phyloP scores from a whole-genome alignment of 2,329 filamentous ascomycete genomes.

The Colletotrichum euphorbiae region DNA sequence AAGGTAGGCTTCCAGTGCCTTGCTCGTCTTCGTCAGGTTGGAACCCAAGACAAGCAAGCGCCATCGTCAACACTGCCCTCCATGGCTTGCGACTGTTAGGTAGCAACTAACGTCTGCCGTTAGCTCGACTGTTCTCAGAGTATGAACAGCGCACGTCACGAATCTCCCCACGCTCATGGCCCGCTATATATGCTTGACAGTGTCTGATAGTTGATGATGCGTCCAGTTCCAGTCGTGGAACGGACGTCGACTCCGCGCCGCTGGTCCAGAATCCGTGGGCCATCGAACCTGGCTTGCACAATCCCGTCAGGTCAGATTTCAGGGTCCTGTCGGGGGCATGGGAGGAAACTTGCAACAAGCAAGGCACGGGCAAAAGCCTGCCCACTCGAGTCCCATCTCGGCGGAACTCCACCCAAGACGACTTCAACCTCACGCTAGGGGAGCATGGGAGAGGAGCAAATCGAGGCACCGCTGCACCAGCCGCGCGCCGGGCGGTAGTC shows the following conservation, averaged over 20 bases:
- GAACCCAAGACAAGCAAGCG: slow-evolving; percentile 18
- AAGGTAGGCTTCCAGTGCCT: background rate
- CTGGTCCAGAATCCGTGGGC: slow-evolving; percentile 14
- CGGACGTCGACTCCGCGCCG: slow-evolving; percentile 15
- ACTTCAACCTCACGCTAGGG: slow-evolving; percentile 24
- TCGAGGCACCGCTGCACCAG: slow-evolving; percentile 30
- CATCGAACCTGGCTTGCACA: slow-evolving; percentile 6
- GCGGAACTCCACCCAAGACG: slow-evolving; percentile 32
- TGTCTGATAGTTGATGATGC: background rate
- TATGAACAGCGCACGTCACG: background rate
- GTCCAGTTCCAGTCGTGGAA: background rate
- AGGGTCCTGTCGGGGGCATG: slow-evolving; percentile 37
- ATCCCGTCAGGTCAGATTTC: slow-evolving; percentile 35
- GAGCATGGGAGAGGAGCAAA: slow-evolving; percentile 27
- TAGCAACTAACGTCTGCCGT: slow-evolving; percentile 9
- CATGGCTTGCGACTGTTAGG: background rate
- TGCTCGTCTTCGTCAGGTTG: slow-evolving; percentile 3
- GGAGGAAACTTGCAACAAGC: slow-evolving; percentile 35
- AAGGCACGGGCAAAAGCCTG: slow-evolving; percentile 37
- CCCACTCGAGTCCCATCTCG: slow-evolving; percentile 33
- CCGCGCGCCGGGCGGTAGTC: slow-evolving; percentile 17
- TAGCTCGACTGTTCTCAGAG: background rate
- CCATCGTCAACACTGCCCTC: slow-evolving; percentile 23
- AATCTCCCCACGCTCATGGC: background rate
- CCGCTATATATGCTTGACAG: background rate